Evolutionary conservation across 306 rosid species (phyloP).

Genomic region (Cucurbita ficifolia): DNA sequence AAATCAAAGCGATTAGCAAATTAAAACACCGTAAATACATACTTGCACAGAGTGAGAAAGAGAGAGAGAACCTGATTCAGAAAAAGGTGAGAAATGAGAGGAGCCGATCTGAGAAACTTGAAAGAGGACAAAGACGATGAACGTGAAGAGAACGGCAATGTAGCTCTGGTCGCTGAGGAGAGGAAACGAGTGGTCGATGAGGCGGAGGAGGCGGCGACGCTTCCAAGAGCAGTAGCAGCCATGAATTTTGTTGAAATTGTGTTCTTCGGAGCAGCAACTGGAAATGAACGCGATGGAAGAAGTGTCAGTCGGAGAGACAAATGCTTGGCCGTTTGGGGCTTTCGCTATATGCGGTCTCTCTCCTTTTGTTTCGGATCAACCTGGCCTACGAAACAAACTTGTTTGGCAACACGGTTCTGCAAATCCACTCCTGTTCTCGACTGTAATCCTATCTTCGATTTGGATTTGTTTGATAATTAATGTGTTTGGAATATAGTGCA

Average conservation of each 20-base stretch:
- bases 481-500: no score
- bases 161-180: slow-evolving; percentile 31
- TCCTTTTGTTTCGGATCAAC: background rate
- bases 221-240: slow-evolving; percentile 28
- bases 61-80: slow-evolving; percentile 42
- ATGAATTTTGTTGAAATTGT: background rate
- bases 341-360: background rate
- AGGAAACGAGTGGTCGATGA: slow-evolving; percentile 24
- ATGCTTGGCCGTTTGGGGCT: slow-evolving; percentile 26
- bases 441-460: no score
- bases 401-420: background rate
- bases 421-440: background rate
- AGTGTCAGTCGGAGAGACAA: slow-evolving; percentile 20
- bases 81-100: slow-evolving; percentile 52
- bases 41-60: background rate
- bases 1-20: background rate
- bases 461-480: no score
- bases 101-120: slow-evolving; percentile 38
- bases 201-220: slow-evolving; percentile 16
- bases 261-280: slow-evolving; percentile 1
- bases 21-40: background rate
- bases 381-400: background rate
- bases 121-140: slow-evolving; percentile 22
- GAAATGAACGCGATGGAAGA: slow-evolving; percentile 15
- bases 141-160: slow-evolving; percentile 21